phyloP scores from a whole-genome alignment of 129 eudicot genomes.

The Saussurea involucrata region DNA sequence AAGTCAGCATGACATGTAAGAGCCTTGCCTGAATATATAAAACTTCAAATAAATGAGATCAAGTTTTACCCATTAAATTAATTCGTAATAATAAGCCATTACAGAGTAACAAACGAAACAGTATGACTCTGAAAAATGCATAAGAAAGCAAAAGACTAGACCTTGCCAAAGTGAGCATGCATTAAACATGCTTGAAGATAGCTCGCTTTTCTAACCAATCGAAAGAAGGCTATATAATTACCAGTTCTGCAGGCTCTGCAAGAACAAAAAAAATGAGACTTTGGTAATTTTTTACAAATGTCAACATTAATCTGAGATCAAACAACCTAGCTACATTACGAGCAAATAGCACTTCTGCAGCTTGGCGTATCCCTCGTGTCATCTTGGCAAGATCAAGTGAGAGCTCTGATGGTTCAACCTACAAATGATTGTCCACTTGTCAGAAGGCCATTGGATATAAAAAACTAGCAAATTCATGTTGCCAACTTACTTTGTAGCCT shows the following conservation, averaged over 20 bases:
- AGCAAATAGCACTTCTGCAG: constrained; percentile 81
- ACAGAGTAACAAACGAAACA: not conserved
- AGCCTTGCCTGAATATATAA: not conserved
- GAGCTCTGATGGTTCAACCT: constrained; percentile 99
- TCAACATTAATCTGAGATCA: not conserved
- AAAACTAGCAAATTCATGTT: constrained; percentile 3
- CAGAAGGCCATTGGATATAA: constrained; percentile 16
- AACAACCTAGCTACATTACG: constrained; percentile 95
- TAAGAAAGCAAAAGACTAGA: constrained; percentile 26
- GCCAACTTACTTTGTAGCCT: constrained; percentile 84
- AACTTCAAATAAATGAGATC: not conserved
- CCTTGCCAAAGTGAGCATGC: constrained; percentile 99
- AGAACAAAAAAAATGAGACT: constrained; percentile 12
- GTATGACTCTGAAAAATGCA: not conserved
- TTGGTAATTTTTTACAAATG: not conserved
- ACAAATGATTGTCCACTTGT: constrained; percentile 34
- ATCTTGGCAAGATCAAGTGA: constrained; percentile 98
- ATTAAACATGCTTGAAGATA: constrained; percentile 95
- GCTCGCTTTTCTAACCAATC: constrained; percentile 72
- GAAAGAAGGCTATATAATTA: constrained; percentile 86
- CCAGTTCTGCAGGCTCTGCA: constrained; percentile 94
- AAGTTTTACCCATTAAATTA: not conserved
- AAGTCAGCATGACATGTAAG: not conserved
- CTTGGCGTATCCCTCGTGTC: constrained; percentile 87
- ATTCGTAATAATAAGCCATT: not conserved